phyloP scores from a whole-genome alignment of 345 rosid species.

The Euclidium syriacum region DNA sequence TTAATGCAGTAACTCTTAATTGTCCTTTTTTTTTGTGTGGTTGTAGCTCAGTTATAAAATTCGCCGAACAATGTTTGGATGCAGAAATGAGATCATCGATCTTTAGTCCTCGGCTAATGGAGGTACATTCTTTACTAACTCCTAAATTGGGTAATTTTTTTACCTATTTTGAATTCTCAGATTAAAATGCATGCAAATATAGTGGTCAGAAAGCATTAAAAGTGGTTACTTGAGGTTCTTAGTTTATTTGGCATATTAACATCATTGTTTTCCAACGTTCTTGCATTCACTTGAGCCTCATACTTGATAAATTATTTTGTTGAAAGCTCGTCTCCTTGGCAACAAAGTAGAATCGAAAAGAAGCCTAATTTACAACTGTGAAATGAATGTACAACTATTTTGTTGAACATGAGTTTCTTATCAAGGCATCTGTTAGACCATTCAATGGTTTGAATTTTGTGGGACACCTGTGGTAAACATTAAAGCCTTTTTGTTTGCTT shows the following conservation, averaged over 20 bases:
- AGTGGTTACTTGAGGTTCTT: neutral
- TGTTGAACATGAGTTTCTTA: no score
- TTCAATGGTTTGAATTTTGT: no score
- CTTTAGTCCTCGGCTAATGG: constrained; percentile 99
- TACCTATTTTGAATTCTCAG: neutral
- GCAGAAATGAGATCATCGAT: constrained; percentile 58
- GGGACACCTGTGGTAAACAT: neutral
- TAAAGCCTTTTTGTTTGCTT: neutral
- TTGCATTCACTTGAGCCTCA: neutral
- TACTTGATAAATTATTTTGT: constrained; percentile 19
- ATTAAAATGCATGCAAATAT: constrained; percentile 7
- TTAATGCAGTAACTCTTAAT: neutral
- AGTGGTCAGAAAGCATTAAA: neutral
- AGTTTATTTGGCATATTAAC: neutral
- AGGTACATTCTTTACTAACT: constrained; percentile 43
- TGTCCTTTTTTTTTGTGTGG: constrained; percentile 10
- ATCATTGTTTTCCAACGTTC: neutral
- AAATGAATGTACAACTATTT: no score
- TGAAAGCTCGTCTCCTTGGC: no score
- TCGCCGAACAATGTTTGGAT: constrained; percentile 78
- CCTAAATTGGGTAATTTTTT: neutral
- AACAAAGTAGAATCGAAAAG: no score
- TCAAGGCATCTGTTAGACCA: no score
- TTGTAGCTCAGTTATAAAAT: constrained; percentile 74
- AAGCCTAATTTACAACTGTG: no score